Percentiles rank a stretch among this genome's conserved stretches.
Conservation (phyloP, 495 filamentous ascomycete species). For the Immersiella caudata region DNA sequence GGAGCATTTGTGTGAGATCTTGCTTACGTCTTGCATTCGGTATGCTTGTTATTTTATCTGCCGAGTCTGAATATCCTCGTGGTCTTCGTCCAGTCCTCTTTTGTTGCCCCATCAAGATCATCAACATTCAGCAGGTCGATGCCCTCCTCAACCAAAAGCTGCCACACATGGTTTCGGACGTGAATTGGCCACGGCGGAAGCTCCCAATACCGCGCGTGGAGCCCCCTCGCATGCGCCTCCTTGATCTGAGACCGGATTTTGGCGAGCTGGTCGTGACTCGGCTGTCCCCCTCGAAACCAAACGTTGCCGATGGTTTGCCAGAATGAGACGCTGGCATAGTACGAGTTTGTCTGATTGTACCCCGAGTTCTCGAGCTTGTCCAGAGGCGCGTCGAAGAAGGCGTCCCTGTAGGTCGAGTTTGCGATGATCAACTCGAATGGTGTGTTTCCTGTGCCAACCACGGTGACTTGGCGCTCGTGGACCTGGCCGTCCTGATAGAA, state of each 20-base stretch:
- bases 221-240: slow-evolving; percentile 68
- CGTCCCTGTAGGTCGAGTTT: slow-evolving; percentile 58
- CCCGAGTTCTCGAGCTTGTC: slow-evolving; percentile 40
- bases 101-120: slow-evolving; percentile 57
- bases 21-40: background rate
- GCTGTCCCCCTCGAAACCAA: slow-evolving; percentile 38
- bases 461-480: slow-evolving; percentile 64
- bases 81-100: slow-evolving; percentile 38
- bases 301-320: slow-evolving; percentile 48
- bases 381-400: slow-evolving; percentile 70
- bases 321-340: slow-evolving; percentile 58
- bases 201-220: slow-evolving; percentile 81
- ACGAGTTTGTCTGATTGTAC: slow-evolving; percentile 54
- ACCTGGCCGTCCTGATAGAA: slow-evolving; percentile 57
- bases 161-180: slow-evolving; percentile 74
- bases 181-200: slow-evolving; percentile 75
- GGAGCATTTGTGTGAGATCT: background rate
- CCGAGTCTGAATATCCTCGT: background rate
- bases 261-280: slow-evolving; percentile 57
- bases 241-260: slow-evolving; percentile 65
- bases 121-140: slow-evolving; percentile 78
- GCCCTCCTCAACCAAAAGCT: slow-evolving; percentile 69
- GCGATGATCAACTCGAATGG: slow-evolving; percentile 62
- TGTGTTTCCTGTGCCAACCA: slow-evolving; percentile 79
- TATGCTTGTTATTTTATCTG: background rate